These are phyloP conservation scores for Pulicaria dysenterica DNA, from an alignment of 129 eudicot genomes.

Conservation along the genomic window DNA sequence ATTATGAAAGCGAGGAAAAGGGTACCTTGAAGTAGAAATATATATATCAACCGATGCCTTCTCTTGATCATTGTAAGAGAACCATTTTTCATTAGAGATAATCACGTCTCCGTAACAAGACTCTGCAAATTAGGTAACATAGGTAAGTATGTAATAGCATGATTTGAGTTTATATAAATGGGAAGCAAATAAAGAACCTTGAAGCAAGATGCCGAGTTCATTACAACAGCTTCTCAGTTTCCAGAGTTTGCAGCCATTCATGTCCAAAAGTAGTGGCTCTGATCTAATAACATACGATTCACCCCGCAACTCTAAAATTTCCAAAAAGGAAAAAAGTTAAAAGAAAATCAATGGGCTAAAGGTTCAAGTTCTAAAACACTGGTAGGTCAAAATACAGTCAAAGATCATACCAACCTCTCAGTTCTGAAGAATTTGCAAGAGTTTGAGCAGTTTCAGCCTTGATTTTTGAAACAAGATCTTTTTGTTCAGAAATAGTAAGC, in stretches of 20 bases:
- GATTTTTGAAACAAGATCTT: conserved; percentile 36
- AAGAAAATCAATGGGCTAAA: conserved; percentile 13
- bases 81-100: conserved; percentile 44
- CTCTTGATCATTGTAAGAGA: conserved; percentile 41
- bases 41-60: conserved; percentile 39
- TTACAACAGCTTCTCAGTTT: conserved; percentile 42
- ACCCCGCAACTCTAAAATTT: conserved; percentile 28
- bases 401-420: conserved; percentile 43
- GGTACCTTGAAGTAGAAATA: conserved; percentile 42
- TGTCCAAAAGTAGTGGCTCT: conserved; percentile 43
- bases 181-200: conserved; percentile 37
- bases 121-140: conserved; percentile 33
- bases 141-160: neutral
- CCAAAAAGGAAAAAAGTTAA: neutral
- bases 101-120: conserved; percentile 25
- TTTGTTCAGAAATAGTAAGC: conserved; percentile 47
- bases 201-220: conserved; percentile 41
- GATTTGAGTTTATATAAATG: neutral
- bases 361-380: no score
- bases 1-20: neutral
- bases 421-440: conserved; percentile 42
- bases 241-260: conserved; percentile 53
- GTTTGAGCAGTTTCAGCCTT: conserved; percentile 51
- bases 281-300: conserved; percentile 46
- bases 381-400: neutral